Evolutionary conservation across 2,329 filamentous ascomycete genomes (phyloP), one percentile per base, ranked within the genome.

Genomic region (Fusarium fracticaudum): DNA sequence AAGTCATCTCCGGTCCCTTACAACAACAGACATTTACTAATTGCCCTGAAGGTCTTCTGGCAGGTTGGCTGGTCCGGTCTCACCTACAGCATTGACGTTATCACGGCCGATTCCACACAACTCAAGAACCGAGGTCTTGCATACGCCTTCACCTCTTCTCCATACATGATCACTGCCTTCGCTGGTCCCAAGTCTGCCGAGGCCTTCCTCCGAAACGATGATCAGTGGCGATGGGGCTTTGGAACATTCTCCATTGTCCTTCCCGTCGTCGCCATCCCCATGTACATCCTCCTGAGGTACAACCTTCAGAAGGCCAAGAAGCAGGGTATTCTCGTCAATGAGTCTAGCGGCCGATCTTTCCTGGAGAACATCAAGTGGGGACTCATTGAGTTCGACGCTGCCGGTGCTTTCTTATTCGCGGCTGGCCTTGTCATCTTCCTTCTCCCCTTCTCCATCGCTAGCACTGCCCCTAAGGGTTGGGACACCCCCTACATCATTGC

Each of bases 231-330:
- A 55, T 78, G 77, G 76, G 77, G 76, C 33, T 93, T 90, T 76
- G 91, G 90, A 47, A 86, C 87, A 70, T 93, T 92, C 81, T 86
- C 88, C 53, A 91, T 94, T 73, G 86, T 93, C 71, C 83, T 90
- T 12, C 91, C 91, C 3, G 82, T 88, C 31, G 86, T 91, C 48
- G 88, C 88, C 41, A 67, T 89, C 22, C 91, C 92, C 0, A 83
- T 93, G 50, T 87, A 88, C 41, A 76, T 85, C 26, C 81, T 92
- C 13, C 82, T 92, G 73, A 83, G 87, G 63, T 80, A 84, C 76
- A 90, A 91, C 77, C 86, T 89, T 54, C 82, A 81, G 43, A 90
- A 90, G 79, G 91, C 91, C 15, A 84, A 84, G 77, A 85, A 85
- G 61, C 76, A 84, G 13, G 89, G 89, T 1, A 75, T 88, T 5